phyloP scores from a whole-genome alignment of 257 asterid species.

The Mentha longifolia region DNA sequence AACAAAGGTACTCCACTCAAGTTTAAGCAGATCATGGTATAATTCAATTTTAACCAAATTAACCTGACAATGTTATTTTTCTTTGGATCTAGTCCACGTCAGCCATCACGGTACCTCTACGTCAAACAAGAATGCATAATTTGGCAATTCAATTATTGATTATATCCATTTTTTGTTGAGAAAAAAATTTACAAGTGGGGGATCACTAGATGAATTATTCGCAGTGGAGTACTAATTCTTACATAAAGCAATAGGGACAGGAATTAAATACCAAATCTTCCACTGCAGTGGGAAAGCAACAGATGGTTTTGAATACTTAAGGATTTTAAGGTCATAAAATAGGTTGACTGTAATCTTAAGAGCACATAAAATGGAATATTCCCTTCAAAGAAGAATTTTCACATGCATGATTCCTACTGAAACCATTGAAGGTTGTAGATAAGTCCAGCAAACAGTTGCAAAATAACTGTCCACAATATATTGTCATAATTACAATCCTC shows the following conservation, averaged over 20 bases:
- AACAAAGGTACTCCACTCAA: not conserved
- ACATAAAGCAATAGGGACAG: constrained; percentile 24
- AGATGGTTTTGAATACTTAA: constrained; percentile 25
- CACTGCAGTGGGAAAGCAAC: constrained; percentile 39
- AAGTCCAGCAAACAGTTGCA: constrained; percentile 37
- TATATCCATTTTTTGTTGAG: not conserved
- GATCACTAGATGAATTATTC: not conserved
- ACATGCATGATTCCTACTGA: constrained; percentile 36
- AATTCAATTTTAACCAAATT: not conserved
- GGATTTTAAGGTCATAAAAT: constrained; percentile 28
- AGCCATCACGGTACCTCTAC: not conserved
- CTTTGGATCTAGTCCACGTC: constrained; percentile 5
- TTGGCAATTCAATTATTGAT: not conserved
- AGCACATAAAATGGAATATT: constrained; percentile 53
- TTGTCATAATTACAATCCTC: not conserved
- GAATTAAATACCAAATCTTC: constrained; percentile 35
- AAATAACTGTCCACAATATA: not conserved
- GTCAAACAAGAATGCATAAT: not conserved
- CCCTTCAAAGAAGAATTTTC: constrained; percentile 38
- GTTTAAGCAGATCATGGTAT: not conserved
- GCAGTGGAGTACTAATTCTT: constrained; percentile 8
- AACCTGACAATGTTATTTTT: not conserved
- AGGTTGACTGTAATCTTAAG: constrained; percentile 37
- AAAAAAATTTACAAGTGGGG: constrained; percentile 14
- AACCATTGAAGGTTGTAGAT: constrained; percentile 29